Conservation (phyloP, 1,284 basidiomycete species). For the Termitomyces sp. region DNA sequence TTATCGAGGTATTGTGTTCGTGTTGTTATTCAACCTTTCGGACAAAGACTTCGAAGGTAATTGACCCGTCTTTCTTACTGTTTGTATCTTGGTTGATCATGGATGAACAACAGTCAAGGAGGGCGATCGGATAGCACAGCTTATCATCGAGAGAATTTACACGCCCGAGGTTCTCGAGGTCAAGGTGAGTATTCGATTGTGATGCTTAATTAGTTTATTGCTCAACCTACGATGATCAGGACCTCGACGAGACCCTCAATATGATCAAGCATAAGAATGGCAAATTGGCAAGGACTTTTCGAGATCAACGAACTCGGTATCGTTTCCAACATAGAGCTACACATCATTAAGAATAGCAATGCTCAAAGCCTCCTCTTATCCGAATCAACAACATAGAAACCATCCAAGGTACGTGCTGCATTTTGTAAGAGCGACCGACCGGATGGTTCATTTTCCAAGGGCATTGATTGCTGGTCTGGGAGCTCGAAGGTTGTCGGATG, state of each 20-base stretch:
- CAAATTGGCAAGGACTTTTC: background rate
- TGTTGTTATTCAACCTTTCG: slow-evolving; percentile 92
- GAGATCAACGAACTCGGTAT: background rate
- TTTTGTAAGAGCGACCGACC: slow-evolving; percentile 45
- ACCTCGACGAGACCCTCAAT: slow-evolving; percentile 73
- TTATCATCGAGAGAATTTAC: slow-evolving; percentile 88
- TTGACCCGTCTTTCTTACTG: slow-evolving; percentile 21
- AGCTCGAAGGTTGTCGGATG: slow-evolving; percentile 24
- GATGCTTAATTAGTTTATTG: background rate
- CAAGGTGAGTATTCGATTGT: slow-evolving; percentile 46
- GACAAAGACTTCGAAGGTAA: slow-evolving; percentile 84
- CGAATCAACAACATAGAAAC: slow-evolving; percentile 39
- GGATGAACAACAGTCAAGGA: slow-evolving; percentile 61
- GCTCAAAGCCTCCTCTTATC: slow-evolving; percentile 22
- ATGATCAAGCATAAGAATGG: background rate
- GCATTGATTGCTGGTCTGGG: slow-evolving; percentile 6
- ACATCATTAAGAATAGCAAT: too few relatives aligned
- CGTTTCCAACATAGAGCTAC: background rate
- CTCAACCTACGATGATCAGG: slow-evolving; percentile 36
- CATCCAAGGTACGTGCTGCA: slow-evolving; percentile 42
- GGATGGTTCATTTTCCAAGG: slow-evolving; percentile 22
- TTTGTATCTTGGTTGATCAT: background rate
- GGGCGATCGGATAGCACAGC: slow-evolving; percentile 92
- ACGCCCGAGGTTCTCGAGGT: slow-evolving; percentile 86
- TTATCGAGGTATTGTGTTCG: slow-evolving; percentile 89